These are phyloP conservation scores for Phaseolus lunatus DNA, from an alignment of 306 rosid genomes.

Conservation along the genomic window DNA sequence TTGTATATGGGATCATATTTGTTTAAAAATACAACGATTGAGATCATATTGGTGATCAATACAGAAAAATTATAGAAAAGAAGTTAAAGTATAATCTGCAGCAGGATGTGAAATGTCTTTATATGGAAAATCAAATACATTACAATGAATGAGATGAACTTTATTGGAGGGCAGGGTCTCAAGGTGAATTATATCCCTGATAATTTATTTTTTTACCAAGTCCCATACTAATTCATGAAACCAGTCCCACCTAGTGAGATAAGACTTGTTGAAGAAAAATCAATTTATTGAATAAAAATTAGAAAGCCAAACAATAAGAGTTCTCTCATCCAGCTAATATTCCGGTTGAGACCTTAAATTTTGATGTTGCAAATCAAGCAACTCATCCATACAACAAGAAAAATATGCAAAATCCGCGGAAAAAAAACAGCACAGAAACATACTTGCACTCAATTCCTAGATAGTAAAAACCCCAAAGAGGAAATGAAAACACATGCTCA, in stretches of 20 bases:
- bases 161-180: background rate
- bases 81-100: background rate
- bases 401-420: background rate
- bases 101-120: background rate
- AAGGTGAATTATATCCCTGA: no score
- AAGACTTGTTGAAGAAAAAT: background rate
- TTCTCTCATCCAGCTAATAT: background rate
- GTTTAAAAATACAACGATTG: background rate
- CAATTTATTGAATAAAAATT: background rate
- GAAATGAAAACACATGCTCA: background rate
- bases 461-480: constrained; percentile 18
- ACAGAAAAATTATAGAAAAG: background rate
- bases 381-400: constrained; percentile 12
- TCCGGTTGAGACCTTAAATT: constrained; percentile 16
- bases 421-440: background rate
- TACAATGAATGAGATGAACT: background rate
- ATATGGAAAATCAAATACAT: constrained; percentile 1
- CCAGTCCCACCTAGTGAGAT: background rate
- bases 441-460: background rate
- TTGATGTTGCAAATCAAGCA: background rate
- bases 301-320: background rate
- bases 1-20: background rate
- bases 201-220: no score
- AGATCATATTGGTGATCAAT: background rate
- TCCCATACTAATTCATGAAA: no score